Percentiles rank a stretch among this genome's conserved stretches.
These are phyloP conservation scores for Trichoderma sp. DNA, from an alignment of 2,329 filamentous ascomycete species.

Conservation along the genomic window DNA sequence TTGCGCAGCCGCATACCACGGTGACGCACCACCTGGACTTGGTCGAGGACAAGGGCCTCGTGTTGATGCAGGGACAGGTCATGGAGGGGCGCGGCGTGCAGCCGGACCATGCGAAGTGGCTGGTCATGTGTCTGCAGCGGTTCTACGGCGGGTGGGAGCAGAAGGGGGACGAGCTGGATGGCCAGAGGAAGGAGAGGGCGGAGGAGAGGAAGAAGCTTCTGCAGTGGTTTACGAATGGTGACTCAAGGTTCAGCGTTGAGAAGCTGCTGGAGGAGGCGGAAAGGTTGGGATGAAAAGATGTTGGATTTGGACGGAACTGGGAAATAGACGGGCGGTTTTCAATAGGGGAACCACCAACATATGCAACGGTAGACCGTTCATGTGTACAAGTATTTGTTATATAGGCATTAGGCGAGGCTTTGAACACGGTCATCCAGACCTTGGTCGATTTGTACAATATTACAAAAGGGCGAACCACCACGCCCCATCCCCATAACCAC, in stretches of 20 bases:
- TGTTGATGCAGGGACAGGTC: constrained; percentile 83
- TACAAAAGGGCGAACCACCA: neutral
- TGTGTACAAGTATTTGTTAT: constrained; percentile 16
- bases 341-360: neutral
- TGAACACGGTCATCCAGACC: neutral
- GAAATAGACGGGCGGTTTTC: neutral
- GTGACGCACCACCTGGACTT: constrained; percentile 90
- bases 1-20: constrained; percentile 87
- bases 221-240: constrained; percentile 79
- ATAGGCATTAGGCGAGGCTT: constrained; percentile 10
- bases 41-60: constrained; percentile 70
- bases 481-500: too few species aligned
- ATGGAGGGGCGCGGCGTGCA: constrained; percentile 74
- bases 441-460: constrained; percentile 10
- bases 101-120: constrained; percentile 81
- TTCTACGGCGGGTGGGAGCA: constrained; percentile 76
- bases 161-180: constrained; percentile 41
- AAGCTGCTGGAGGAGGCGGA: constrained; percentile 87
- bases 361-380: neutral
- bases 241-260: constrained; percentile 78
- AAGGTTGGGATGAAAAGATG: constrained; percentile 58
- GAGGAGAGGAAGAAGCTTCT: constrained; percentile 70
- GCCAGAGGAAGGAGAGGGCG: constrained; percentile 56
- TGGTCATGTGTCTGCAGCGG: constrained; percentile 89
- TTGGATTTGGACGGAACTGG: neutral